phyloP scores from a whole-genome alignment of 2,329 filamentous ascomycete species.

The Amylocarpus encephaloides region DNA sequence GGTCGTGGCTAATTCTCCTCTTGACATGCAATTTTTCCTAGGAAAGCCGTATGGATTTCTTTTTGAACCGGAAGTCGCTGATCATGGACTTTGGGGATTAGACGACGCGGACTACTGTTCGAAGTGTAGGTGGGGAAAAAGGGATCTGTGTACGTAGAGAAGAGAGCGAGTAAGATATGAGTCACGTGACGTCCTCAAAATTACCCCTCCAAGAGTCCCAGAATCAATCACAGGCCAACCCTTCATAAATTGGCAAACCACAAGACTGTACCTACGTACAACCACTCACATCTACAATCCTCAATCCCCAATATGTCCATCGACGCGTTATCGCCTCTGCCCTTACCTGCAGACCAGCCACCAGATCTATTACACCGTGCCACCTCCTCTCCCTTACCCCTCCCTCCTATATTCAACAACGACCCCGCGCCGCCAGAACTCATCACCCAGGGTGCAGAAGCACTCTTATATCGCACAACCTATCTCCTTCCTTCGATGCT shows the following conservation, averaged over 20 bases:
- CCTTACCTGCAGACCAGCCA: not conserved
- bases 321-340: not conserved
- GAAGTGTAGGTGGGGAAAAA: too few species aligned
- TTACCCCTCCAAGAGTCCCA: not conserved
- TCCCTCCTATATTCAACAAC: conserved; percentile 33
- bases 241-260: not conserved
- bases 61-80: too few species aligned
- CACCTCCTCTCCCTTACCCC: conserved; percentile 6
- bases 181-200: not conserved
- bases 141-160: too few species aligned
- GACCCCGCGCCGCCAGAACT: conserved; percentile 56
- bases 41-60: too few species aligned
- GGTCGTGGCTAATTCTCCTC: too few species aligned
- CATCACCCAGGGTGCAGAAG: conserved; percentile 92
- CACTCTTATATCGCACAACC: conserved; percentile 80
- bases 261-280: not conserved
- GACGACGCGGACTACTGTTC: too few species aligned
- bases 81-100: too few species aligned
- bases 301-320: conserved; percentile 8
- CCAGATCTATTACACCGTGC: conserved; percentile 5
- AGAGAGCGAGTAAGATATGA: not conserved
- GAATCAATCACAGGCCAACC: not conserved
- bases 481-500: conserved; percentile 64
- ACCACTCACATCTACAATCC: not conserved
- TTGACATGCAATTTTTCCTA: too few species aligned